Conservation (phyloP, 169 alveolate genomes). For the Babesia caballi region DNA sequence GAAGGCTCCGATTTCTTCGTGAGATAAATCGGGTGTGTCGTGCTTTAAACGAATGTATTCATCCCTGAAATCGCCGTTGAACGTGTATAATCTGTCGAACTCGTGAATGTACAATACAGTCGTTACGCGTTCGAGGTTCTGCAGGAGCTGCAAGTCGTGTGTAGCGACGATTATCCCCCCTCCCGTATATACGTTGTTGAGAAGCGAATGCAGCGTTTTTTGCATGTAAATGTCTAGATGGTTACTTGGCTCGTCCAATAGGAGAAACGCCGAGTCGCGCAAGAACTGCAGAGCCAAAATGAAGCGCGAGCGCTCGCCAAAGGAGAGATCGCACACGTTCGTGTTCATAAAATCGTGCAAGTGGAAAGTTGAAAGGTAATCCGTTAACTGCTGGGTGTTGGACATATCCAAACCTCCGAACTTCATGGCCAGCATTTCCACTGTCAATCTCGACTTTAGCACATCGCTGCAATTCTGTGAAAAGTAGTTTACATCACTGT, state of each 20-base stretch:
- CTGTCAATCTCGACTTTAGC: constrained; percentile 18
- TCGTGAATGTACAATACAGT: constrained; percentile 57
- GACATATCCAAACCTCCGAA: constrained; percentile 15
- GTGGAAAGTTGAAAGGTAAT: constrained; percentile 64
- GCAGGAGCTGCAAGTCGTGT: constrained; percentile 70
- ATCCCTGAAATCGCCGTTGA: constrained; percentile 58
- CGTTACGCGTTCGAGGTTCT: constrained; percentile 58
- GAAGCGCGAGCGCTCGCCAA: constrained; percentile 73
- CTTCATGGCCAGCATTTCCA: constrained; percentile 25
- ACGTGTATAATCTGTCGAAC: constrained; percentile 62
- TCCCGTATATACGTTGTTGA: constrained; percentile 64
- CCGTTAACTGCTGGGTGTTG: constrained; percentile 29
- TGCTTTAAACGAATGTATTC: constrained; percentile 4
- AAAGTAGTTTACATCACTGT: constrained; percentile 18
- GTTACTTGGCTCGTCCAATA: constrained; percentile 75
- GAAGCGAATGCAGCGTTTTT: constrained; percentile 37
- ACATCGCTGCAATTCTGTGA: constrained; percentile 52
- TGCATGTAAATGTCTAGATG: constrained; percentile 73
- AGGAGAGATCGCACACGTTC: constrained; percentile 57
- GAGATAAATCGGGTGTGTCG: constrained; percentile 12
- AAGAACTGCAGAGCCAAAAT: constrained; percentile 66
- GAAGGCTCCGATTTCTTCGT: constrained; percentile 7
- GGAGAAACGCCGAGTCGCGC: constrained; percentile 67
- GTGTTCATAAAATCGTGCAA: constrained; percentile 53
- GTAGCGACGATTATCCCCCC: constrained; percentile 74